Conservation (phyloP, 2,329 filamentous ascomycete species). For the Aspergillus oerlinghausenensis region DNA sequence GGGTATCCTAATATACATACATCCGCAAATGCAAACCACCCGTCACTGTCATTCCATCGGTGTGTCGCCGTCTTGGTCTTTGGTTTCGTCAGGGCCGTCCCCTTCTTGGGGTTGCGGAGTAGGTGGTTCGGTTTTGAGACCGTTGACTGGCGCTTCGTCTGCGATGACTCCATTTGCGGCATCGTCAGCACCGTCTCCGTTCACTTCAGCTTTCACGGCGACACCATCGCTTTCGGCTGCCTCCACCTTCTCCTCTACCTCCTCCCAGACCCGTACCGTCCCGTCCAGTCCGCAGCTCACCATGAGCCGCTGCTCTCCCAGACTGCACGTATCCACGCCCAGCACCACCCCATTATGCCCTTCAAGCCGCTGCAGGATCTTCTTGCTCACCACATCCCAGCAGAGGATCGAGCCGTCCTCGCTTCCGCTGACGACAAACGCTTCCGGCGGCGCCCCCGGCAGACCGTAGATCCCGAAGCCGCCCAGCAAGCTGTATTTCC, state of each 20-base stretch:
- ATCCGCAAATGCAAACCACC: background rate
- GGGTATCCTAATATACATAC: background rate
- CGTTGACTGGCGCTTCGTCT: background rate
- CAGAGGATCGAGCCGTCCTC: conserved; percentile 81
- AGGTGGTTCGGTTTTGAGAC: background rate
- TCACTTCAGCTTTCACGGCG: background rate
- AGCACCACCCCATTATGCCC: conserved; percentile 57
- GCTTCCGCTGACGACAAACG: conserved; percentile 76
- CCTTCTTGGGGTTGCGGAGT: background rate
- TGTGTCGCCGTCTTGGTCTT: background rate
- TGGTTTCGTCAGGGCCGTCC: background rate
- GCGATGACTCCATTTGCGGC: background rate
- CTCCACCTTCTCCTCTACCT: conserved; percentile 21
- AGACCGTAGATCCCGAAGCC: conserved; percentile 68
- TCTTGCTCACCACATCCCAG: conserved; percentile 88
- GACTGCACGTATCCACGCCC: conserved; percentile 55
- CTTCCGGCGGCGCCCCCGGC: conserved; percentile 32
- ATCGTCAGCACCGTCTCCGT: background rate
- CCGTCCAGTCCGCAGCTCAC: conserved; percentile 61
- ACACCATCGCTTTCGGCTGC: background rate
- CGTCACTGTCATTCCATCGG: background rate
- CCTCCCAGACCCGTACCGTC: conserved; percentile 59
- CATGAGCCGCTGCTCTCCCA: conserved; percentile 45
- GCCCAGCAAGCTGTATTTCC: conserved; percentile 76
- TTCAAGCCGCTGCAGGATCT: conserved; percentile 64